These are phyloP conservation scores for Larix kaempferi DNA, from an alignment of 75 land plant genomes.

Conservation along the genomic window DNA sequence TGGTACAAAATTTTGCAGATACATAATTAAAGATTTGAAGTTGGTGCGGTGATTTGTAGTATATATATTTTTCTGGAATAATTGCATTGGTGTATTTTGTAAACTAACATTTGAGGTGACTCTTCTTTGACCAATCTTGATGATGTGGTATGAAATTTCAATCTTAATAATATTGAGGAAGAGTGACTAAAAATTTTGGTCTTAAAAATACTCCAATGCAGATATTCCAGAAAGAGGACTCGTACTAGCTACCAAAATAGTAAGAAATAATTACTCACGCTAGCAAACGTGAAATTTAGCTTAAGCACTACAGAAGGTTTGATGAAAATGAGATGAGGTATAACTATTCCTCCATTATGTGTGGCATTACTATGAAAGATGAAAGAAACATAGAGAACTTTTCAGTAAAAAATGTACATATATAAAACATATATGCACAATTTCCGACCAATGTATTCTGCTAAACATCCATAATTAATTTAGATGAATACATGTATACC, in stretches of 20 bases:
- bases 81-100: neutral
- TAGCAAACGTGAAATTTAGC: constrained; percentile 60
- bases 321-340: constrained; percentile 92
- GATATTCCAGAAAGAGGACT: neutral
- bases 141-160: too few relatives aligned
- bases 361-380: constrained; percentile 68
- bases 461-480: neutral
- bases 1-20: constrained; percentile 1
- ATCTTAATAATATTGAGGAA: too few relatives aligned
- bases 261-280: constrained; percentile 26
- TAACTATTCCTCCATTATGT: constrained; percentile 80
- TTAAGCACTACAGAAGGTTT: constrained; percentile 71
- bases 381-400: neutral
- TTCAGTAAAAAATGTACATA: neutral
- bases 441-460: neutral
- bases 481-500: constrained; percentile 37
- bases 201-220: neutral
- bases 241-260: neutral
- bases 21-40: too few relatives aligned
- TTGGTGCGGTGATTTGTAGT: too few relatives aligned
- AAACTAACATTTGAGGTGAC: neutral
- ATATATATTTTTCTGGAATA: neutral
- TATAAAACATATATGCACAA: neutral
- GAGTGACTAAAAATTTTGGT: neutral
- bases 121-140: too few relatives aligned